These are phyloP conservation scores for Phytopythium vexans DNA, from an alignment of 352 stramenopile genomes.

Conservation along the genomic window DNA sequence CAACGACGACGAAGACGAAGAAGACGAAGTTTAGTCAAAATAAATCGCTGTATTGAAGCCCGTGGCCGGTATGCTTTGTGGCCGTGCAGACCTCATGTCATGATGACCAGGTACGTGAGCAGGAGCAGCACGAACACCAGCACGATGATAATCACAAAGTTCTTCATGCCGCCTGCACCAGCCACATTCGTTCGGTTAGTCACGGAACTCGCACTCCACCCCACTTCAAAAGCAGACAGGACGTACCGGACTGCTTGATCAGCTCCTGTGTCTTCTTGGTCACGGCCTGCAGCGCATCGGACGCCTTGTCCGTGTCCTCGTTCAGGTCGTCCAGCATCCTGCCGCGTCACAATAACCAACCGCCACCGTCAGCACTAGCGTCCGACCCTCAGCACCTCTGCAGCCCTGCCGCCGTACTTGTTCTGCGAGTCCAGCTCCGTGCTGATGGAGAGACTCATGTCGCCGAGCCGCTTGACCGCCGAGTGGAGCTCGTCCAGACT, in stretches of 20 bases:
- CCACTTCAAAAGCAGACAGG: neutral
- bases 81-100: constrained; percentile 48
- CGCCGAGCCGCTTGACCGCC: constrained; percentile 74
- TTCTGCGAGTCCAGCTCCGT: constrained; percentile 82
- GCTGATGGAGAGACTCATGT: constrained; percentile 85
- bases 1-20: too few relatives aligned
- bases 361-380: neutral
- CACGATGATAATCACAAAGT: constrained; percentile 86
- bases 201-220: neutral
- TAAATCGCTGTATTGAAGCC: too few relatives aligned
- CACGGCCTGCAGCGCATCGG: constrained; percentile 63
- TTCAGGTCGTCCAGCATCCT: constrained; percentile 86
- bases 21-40: too few relatives aligned
- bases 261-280: constrained; percentile 87
- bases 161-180: constrained; percentile 70
- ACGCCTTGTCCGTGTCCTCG: constrained; percentile 80
- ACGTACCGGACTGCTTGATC: constrained; percentile 71
- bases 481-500: constrained; percentile 74
- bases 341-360: neutral
- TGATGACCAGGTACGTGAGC: constrained; percentile 86
- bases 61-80: too few relatives aligned
- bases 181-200: neutral
- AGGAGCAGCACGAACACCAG: constrained; percentile 79
- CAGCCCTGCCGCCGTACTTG: constrained; percentile 29
- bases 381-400: neutral